Base-by-base conservation (phyloP, 345 rosid genomes). In the Crucihimalaya himalaica region DNA sequence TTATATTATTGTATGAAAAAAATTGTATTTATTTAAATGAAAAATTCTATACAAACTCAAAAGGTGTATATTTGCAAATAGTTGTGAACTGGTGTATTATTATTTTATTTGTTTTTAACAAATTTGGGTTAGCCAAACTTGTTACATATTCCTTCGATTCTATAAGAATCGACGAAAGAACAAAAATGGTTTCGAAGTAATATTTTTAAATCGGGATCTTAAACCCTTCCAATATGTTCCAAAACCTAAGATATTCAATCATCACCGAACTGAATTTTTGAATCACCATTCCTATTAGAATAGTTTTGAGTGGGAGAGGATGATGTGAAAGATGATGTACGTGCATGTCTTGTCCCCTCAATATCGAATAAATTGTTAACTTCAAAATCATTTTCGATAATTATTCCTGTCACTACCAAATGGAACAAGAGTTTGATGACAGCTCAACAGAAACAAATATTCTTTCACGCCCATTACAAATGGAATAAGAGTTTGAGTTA, bases 381-480 rank as follows among this genome's bases (percentile, higher is more conserved):
- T 28, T 61, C 47, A 61, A 50, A 16, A 37, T 50, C 52, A 1
- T 53, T 40, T 29, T 40, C 15, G 9, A 13, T 15, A 29, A 4
- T 72, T 7, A 53, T 63, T 31, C 35, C 18, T 73, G 5, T 55
- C 64, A 56, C 59, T 74, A 66, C 72, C 13, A 50, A 56, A 74
- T 35, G 32, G 78, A 66, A 74, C 66, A 65, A 57, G 42, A 39
- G 13, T 73, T 56, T 56, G 65, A 54, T 63, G 71, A 64, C 71
- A 73, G 71, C 50, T 63, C 37, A 29, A 52, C 62, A 19, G 19
- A 72, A 47, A 34, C 20, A 27, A 61, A 27, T 37, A 53, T 63
- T 40, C 55, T 43, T 42, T 13, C 43, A 47, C 19, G 48, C 59
- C 68, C 9, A 59, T 47, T 47, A 59, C 16, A 10, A 5, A 23